Conservation (phyloP, 2,329 filamentous ascomycete species). For the Aspergillus calidoustus region DNA sequence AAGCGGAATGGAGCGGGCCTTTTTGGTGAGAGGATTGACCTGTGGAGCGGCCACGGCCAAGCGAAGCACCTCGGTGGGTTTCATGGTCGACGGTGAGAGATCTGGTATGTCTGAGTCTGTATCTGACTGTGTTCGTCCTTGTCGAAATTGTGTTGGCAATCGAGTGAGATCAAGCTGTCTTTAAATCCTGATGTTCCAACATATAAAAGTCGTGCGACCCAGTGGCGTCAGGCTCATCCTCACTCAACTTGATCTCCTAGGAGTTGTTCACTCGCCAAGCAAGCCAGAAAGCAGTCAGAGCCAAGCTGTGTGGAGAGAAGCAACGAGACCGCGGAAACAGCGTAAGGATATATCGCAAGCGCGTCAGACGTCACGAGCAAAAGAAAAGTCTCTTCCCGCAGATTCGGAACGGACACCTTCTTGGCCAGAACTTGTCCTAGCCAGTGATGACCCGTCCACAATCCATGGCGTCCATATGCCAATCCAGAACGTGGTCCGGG, state of each 20-base stretch:
- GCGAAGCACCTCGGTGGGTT: conserved; percentile 7
- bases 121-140: neutral
- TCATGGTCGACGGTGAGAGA: neutral
- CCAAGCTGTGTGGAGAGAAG: conserved; percentile 3
- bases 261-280: conserved; percentile 13
- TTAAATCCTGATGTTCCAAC: conserved; percentile 2
- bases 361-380: neutral
- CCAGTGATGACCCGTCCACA: neutral
- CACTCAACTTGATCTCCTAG: conserved; percentile 3
- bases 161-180: neutral
- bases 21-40: conserved; percentile 81
- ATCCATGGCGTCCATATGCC: conserved; percentile 1
- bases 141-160: neutral
- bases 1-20: conserved; percentile 78
- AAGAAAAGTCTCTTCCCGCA: neutral
- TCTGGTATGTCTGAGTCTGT: neutral
- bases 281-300: neutral
- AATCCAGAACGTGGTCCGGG: neutral
- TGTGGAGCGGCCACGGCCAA: conserved; percentile 58
- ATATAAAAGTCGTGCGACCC: neutral
- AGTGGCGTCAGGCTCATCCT: conserved; percentile 2
- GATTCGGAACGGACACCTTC: neutral
- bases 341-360: conserved; percentile 4
- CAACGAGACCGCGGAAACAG: neutral
- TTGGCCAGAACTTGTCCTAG: neutral